Conservation (phyloP, 441 rosid species). For the Raphanus hybrid region DNA sequence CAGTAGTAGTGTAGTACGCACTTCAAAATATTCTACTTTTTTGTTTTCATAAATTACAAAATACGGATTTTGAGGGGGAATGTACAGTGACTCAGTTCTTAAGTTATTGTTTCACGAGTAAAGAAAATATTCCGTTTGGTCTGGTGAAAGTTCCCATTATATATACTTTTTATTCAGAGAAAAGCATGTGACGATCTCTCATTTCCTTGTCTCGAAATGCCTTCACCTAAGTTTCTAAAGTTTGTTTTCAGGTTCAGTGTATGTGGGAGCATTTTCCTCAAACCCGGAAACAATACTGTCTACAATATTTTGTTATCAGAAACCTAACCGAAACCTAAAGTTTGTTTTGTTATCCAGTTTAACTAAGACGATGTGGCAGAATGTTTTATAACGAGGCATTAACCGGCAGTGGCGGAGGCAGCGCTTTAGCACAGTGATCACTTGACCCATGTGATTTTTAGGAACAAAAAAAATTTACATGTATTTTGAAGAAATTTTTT, state of each 20-base stretch:
- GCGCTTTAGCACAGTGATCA: too few species aligned
- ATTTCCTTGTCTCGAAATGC: constrained; percentile 15
- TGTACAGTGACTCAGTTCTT: constrained; percentile 13
- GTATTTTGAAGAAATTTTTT: too few species aligned
- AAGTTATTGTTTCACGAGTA: constrained; percentile 22
- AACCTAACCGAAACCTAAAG: not conserved
- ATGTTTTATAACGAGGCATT: not conserved
- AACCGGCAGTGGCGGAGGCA: too few species aligned
- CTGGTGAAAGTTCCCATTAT: not conserved
- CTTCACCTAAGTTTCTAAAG: constrained; percentile 15
- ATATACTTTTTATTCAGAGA: not conserved
- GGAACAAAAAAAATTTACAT: too few species aligned
- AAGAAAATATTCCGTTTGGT: constrained; percentile 20
- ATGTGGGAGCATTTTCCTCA: constrained; percentile 21
- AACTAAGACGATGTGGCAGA: constrained; percentile 1
- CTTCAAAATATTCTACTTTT: constrained; percentile 10
- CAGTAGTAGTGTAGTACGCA: not conserved
- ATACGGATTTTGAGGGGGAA: constrained; percentile 18
- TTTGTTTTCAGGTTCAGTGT: constrained; percentile 18
- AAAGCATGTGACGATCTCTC: constrained; percentile 25
- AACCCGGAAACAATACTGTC: constrained; percentile 13
- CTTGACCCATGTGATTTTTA: too few species aligned
- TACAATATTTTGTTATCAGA: constrained; percentile 6
- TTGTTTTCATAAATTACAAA: not conserved
- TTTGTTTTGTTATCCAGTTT: not conserved